Evolutionary conservation across 1,284 basidiomycete species (phyloP).

Genomic region (Fomitopsis schrenkii): DNA sequence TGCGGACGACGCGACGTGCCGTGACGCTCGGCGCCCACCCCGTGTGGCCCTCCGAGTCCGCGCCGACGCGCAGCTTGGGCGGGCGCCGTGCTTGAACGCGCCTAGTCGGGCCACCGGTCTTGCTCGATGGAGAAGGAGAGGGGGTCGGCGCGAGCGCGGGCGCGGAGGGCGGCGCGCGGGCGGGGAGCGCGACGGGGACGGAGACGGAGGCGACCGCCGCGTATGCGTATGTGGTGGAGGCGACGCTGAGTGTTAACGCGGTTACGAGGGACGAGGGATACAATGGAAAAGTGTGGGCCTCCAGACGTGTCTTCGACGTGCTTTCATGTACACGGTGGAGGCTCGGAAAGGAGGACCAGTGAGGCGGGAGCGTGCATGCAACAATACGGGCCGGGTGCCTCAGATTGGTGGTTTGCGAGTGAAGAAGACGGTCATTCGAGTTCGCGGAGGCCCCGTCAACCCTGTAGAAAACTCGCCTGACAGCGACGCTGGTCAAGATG

Average conservation of each 20-base stretch:
- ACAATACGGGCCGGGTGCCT: no score
- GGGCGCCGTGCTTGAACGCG: slow-evolving; percentile 49
- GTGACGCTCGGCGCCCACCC: slow-evolving; percentile 43
- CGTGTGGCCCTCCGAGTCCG: slow-evolving; percentile 61
- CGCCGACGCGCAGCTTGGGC: slow-evolving; percentile 59
- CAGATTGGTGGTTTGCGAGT: no score
- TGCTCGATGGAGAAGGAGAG: slow-evolving; percentile 68
- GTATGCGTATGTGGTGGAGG: not conserved
- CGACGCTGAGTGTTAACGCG: not conserved
- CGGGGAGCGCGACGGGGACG: slow-evolving; percentile 17
- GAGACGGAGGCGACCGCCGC: slow-evolving; percentile 13
- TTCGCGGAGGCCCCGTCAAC: no score
- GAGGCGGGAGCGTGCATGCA: no score
- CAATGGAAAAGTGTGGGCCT: not conserved
- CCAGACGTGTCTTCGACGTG: no score
- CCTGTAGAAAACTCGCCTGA: no score
- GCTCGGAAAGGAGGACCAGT: no score
- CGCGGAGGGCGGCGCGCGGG: slow-evolving; percentile 16
- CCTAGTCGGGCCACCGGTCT: slow-evolving; percentile 65
- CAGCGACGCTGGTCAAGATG: no score
- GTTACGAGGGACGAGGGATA: not conserved
- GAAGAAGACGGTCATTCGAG: no score
- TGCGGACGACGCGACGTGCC: slow-evolving; percentile 26
- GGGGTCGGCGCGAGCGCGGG: slow-evolving; percentile 25
- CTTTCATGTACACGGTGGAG: no score